Evolutionary conservation across 2,329 filamentous ascomycete genomes (phyloP), one percentile per base, ranked within the genome.

Genomic region (Arachnomyces sp.): DNA sequence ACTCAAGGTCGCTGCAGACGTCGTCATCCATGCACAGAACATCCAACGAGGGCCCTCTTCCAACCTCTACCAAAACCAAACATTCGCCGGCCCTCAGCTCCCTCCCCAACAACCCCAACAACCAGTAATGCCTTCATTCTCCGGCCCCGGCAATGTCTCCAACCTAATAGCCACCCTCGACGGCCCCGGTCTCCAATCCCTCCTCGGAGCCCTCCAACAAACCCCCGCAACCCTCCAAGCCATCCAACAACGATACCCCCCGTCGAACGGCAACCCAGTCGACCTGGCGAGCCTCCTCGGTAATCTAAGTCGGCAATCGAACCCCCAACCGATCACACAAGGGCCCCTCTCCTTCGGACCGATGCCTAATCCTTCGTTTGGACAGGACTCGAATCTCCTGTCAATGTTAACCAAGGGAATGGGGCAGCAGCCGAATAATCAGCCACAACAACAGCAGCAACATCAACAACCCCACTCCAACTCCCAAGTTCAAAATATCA

Each of bases 1-100:
- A 28, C 84, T 88, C 0, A 63, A 69, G 4, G 79, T 88, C 34
- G 87, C 85, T 3, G 85, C 84, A 12, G 85, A 93, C 51, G 76
- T 96, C 12, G 83, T 94, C 42, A 60, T 82, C 31, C 77, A 86
- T 43, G 77, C 66, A 12, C 64, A 61, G 29, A 51, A 58, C 5
- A 46, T 61, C 28, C 59, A 60, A 39, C 60, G 57, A 36, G 51
- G 52, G 55, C 55, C 52, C 53, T 52, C 52, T 15, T 56, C 57
- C 51, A 59, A 49, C 48, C 60, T 54, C 41, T 63, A 50, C 46
- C 59, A 53, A 40, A 61, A 53, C 58, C 65, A 52, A 44, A 53
- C 49, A 48, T 64, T 56, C 40, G 57, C 47, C 43, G 56, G 57
- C 44, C 63, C 68, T 16, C 61, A 47, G 34, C 58, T 48, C 40